A percentile compares a stretch with the other conserved stretches of the same genome.
Conservation (phyloP, 805 yeast species). For the Candida endomychidarum region DNA sequence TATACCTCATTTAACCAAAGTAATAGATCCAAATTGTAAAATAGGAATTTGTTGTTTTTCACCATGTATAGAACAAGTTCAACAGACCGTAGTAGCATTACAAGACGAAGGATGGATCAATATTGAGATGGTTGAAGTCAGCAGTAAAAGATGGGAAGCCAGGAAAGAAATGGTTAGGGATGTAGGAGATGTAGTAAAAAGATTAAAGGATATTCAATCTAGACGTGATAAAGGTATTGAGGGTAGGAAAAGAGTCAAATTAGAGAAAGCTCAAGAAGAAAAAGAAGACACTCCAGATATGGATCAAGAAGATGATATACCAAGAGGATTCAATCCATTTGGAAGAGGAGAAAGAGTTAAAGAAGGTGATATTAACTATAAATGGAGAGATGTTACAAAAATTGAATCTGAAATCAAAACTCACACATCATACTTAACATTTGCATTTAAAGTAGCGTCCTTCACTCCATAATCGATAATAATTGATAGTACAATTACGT, state of each 20-base stretch:
- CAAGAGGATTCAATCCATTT: constrained; percentile 79
- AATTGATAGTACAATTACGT: too few species aligned
- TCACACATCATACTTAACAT: constrained; percentile 91
- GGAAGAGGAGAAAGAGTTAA: constrained; percentile 82
- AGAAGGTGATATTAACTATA: constrained; percentile 81
- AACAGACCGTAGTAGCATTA: constrained; percentile 75
- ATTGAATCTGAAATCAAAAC: constrained; percentile 84
- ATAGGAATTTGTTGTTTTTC: constrained; percentile 91
- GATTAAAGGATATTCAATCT: constrained; percentile 75
- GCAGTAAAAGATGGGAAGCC: constrained; percentile 84
- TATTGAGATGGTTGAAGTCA: constrained; percentile 90
- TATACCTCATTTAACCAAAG: constrained; percentile 66
- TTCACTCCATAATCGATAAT: neutral
- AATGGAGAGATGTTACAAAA: constrained; percentile 85
- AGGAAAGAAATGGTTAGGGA: constrained; percentile 84
- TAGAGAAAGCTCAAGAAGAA: constrained; percentile 19
- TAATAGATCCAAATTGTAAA: constrained; percentile 50
- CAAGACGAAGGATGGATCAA: constrained; percentile 77
- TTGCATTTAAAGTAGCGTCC: constrained; percentile 55
- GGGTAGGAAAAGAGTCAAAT: constrained; percentile 29
- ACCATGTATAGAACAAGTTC: constrained; percentile 97
- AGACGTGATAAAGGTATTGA: constrained; percentile 66
- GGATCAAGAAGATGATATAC: constrained; percentile 27
- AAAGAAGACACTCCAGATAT: constrained; percentile 14
- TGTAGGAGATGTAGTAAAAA: constrained; percentile 70